Conservation (phyloP, 306 rosid species). For the Spatholobus suberectus region DNA sequence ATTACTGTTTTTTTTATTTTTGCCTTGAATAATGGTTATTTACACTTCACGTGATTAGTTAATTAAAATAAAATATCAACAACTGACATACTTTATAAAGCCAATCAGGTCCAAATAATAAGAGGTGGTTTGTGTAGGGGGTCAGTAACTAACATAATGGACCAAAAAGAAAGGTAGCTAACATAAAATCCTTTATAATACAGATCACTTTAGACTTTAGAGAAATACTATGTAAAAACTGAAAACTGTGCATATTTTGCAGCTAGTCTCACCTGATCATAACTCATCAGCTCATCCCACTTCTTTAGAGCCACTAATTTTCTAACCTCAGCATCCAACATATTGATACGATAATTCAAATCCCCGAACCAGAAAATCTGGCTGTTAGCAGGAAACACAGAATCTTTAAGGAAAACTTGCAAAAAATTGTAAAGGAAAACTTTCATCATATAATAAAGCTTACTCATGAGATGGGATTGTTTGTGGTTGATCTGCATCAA, state of each 20-base stretch:
- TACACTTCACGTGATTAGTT: no score
- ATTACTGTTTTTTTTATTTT: no score
- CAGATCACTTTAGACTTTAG: neutral
- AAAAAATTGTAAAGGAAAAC: neutral
- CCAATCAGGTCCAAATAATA: no score
- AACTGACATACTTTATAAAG: no score
- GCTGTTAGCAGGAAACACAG: constrained; percentile 54
- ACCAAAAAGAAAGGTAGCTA: neutral
- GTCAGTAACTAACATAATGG: neutral
- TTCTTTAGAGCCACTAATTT: constrained; percentile 65
- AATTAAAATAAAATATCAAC: no score
- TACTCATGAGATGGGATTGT: constrained; percentile 95
- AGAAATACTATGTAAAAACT: neutral
- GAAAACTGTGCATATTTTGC: neutral
- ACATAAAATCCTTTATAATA: neutral
- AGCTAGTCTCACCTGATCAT: constrained; percentile 76
- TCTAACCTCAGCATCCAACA: constrained; percentile 68
- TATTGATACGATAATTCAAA: constrained; percentile 87
- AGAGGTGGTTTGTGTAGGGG: neutral
- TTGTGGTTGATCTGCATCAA: constrained; percentile 76
- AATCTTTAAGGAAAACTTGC: neutral
- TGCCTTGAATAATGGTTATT: no score
- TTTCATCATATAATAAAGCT: constrained; percentile 39
- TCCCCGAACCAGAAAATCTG: constrained; percentile 98
- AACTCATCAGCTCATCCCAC: constrained; percentile 78